Evolutionary conservation across 2,329 filamentous ascomycete genomes (phyloP).

Genomic region (Ceratocystis diversiconidia): DNA sequence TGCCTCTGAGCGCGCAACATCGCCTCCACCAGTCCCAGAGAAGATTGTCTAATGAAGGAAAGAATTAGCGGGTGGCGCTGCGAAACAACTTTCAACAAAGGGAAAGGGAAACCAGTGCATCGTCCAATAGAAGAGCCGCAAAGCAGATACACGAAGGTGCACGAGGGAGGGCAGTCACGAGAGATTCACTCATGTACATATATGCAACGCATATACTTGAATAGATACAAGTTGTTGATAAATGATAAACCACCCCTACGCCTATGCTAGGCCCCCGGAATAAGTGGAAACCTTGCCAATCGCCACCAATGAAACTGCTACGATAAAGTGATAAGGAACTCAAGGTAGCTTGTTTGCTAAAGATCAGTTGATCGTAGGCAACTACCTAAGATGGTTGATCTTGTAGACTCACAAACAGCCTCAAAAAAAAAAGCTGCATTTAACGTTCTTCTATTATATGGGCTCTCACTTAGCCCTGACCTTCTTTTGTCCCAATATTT

Average conservation of each 20-base stretch:
- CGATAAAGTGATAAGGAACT: neutral
- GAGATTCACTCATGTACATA: neutral
- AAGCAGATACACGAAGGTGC: too few species aligned
- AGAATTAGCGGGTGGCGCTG: neutral
- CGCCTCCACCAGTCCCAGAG: neutral
- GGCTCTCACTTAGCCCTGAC: neutral
- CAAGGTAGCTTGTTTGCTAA: neutral
- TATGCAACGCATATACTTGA: neutral
- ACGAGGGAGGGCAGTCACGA: neutral
- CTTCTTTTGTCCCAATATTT: neutral
- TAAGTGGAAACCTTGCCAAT: neutral
- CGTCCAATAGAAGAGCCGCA: too few species aligned
- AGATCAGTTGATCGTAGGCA: neutral
- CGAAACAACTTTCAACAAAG: neutral
- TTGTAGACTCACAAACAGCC: neutral
- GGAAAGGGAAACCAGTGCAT: neutral
- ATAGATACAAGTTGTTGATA: neutral
- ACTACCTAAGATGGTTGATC: neutral
- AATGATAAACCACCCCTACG: neutral
- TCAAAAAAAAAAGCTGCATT: neutral
- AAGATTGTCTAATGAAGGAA: neutral
- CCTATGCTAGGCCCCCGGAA: neutral
- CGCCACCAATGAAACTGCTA: neutral
- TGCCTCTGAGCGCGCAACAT: neutral
- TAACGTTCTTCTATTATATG: too few species aligned